phyloP scores from a whole-genome alignment of 192 early-diverging fungal genomes.

The Backusella circina region DNA sequence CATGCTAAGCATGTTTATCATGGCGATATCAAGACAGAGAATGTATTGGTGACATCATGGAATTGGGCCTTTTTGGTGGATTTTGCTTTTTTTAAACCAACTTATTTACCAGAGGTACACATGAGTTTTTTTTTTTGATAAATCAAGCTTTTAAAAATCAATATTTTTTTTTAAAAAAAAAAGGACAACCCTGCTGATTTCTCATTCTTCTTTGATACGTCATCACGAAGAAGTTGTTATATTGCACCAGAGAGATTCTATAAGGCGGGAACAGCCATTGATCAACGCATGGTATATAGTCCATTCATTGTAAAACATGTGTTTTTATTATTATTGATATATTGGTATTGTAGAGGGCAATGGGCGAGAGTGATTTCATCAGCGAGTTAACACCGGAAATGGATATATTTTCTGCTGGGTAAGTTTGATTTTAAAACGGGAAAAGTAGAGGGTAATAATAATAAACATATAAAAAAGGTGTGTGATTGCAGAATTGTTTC shows the following conservation, averaged over 20 bases:
- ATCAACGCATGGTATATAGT: conserved; percentile 41
- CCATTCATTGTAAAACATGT: conserved; percentile 9
- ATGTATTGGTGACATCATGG: conserved; percentile 93
- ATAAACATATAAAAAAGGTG: conserved; percentile 39
- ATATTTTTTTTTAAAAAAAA: background rate
- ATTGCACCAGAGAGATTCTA: conserved; percentile 95
- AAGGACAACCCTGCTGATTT: conserved; percentile 94
- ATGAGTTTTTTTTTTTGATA: background rate
- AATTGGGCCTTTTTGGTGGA: conserved; percentile 91
- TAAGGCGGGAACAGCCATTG: conserved; percentile 63
- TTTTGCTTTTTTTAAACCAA: conserved; percentile 89
- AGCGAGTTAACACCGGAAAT: conserved; percentile 70
- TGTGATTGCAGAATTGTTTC: conserved; percentile 89
- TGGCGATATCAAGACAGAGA: conserved; percentile 96
- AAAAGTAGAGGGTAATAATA: background rate
- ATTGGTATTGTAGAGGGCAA: conserved; percentile 17
- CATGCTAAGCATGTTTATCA: conserved; percentile 79
- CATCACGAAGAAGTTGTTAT: conserved; percentile 86
- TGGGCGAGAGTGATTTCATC: conserved; percentile 27
- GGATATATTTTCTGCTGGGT: conserved; percentile 96
- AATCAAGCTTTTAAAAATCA: background rate
- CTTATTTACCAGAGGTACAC: conserved; percentile 87
- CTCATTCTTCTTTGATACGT: conserved; percentile 95
- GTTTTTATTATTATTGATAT: background rate
- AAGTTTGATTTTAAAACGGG: conserved; percentile 4